A percentile compares a stretch with the other conserved stretches of the same genome.
These are phyloP conservation scores for Mentha longifolia DNA, from an alignment of 257 asterid species.

Conservation along the genomic window DNA sequence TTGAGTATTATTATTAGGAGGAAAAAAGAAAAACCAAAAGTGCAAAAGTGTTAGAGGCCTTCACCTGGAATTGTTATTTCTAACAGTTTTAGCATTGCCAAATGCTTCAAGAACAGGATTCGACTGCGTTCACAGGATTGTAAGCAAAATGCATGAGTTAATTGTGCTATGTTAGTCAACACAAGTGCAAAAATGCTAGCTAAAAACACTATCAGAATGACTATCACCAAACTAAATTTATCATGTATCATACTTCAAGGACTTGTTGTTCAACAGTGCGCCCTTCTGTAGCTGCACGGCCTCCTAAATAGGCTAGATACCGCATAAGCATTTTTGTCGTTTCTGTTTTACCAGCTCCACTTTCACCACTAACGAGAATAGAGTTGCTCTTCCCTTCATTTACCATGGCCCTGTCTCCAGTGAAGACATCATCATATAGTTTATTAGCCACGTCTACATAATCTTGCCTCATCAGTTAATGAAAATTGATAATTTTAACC, in stretches of 20 bases:
- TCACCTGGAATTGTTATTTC: constrained; percentile 99
- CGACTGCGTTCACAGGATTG: constrained; percentile 66
- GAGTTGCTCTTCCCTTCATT: constrained; percentile 91
- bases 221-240: constrained; percentile 32
- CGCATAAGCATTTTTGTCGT: constrained; percentile 99
- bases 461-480: constrained; percentile 22
- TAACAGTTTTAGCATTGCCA: constrained; percentile 97
- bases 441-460: constrained; percentile 27
- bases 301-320: constrained; percentile 94
- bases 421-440: constrained; percentile 28
- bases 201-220: constrained; percentile 19
- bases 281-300: constrained; percentile 96
- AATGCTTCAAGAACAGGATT: constrained; percentile 99
- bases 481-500: constrained; percentile 50
- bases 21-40: constrained; percentile 28
- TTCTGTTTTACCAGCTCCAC: constrained; percentile 99
- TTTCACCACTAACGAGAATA: constrained; percentile 97
- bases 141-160: constrained; percentile 36
- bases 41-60: constrained; percentile 40
- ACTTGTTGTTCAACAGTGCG: constrained; percentile 99
- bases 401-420: constrained; percentile 83
- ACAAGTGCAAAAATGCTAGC: neutral
- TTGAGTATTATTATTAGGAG: constrained; percentile 13
- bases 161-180: constrained; percentile 18
- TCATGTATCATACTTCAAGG: constrained; percentile 76